Conservation (phyloP, 441 rosid genomes). For the Erysimum cheiri region DNA sequence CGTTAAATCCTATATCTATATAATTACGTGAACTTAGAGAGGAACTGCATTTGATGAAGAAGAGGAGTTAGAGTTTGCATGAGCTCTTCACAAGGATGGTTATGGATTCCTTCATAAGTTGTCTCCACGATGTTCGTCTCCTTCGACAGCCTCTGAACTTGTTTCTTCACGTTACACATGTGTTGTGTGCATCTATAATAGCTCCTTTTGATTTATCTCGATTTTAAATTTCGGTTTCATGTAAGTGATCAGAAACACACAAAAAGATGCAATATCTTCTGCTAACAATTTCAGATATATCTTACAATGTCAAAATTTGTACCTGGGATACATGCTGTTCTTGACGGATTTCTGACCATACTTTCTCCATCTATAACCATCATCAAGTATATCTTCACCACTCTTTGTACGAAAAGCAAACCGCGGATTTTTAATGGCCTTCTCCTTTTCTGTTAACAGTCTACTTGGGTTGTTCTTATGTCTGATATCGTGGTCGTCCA, state of each 20-base stretch:
- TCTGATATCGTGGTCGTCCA: slow-evolving; percentile 49
- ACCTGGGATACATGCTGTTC: slow-evolving; percentile 23
- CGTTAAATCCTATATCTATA: background rate
- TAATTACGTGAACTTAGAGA: slow-evolving; percentile 42
- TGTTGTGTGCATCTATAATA: slow-evolving; percentile 71
- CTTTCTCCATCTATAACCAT: slow-evolving; percentile 65
- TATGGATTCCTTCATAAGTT: slow-evolving; percentile 66
- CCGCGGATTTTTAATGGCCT: slow-evolving; percentile 46
- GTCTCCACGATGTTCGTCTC: slow-evolving; percentile 65
- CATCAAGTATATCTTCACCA: slow-evolving; percentile 60
- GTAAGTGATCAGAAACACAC: no score
- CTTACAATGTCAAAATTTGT: background rate
- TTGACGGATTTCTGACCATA: slow-evolving; percentile 53
- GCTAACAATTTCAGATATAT: background rate
- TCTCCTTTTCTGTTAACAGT: slow-evolving; percentile 1
- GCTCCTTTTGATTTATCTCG: slow-evolving; percentile 47
- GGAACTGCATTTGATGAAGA: slow-evolving; percentile 80
- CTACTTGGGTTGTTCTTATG: slow-evolving; percentile 23
- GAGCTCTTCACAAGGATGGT: slow-evolving; percentile 66
- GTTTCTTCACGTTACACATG: slow-evolving; percentile 71
- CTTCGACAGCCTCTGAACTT: slow-evolving; percentile 65
- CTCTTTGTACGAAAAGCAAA: slow-evolving; percentile 57
- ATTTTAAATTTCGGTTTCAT: background rate
- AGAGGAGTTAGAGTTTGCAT: slow-evolving; percentile 85
- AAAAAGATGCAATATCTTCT: background rate